Percentiles rank a stretch among this genome's conserved stretches.
These are phyloP conservation scores for Cadophora malorum DNA, from an alignment of 2,329 filamentous ascomycete genomes.

Conservation along the genomic window DNA sequence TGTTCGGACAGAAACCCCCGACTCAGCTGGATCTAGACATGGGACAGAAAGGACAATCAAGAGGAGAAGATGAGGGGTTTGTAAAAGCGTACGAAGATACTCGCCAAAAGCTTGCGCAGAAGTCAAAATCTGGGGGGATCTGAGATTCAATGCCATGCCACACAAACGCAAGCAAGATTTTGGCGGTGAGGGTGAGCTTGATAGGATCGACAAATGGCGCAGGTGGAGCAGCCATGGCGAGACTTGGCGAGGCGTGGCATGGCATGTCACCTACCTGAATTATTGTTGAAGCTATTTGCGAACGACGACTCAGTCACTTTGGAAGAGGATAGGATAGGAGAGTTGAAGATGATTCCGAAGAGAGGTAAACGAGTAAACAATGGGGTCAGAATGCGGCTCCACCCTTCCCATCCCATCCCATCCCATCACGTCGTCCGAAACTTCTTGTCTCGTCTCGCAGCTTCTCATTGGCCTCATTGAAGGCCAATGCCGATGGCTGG, in stretches of 20 bases:
- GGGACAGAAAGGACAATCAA: background rate
- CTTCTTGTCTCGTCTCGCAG: slow-evolving; percentile 7
- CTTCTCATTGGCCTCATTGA: background rate
- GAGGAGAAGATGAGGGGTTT: background rate
- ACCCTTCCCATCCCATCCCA: background rate
- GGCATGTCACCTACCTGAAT: background rate
- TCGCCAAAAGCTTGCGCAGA: background rate
- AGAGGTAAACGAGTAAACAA: background rate
- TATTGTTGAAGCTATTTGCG: background rate
- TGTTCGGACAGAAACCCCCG: background rate
- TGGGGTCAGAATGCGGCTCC: slow-evolving; percentile 1
- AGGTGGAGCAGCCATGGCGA: background rate
- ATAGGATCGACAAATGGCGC: background rate
- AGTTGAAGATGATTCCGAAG: background rate
- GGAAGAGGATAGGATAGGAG: background rate
- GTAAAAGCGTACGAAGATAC: background rate
- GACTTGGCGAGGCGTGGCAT: background rate
- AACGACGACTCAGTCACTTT: background rate
- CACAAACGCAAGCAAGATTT: background rate
- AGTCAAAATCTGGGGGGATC: background rate
- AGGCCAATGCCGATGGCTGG: background rate
- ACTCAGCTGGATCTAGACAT: background rate
- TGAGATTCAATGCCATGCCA: background rate
- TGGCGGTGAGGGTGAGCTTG: slow-evolving; percentile 6
- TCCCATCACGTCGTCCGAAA: background rate